Evolutionary conservation across 176 grass and related monocot genomes (phyloP).

Genomic region (Elaeis guineensis): DNA sequence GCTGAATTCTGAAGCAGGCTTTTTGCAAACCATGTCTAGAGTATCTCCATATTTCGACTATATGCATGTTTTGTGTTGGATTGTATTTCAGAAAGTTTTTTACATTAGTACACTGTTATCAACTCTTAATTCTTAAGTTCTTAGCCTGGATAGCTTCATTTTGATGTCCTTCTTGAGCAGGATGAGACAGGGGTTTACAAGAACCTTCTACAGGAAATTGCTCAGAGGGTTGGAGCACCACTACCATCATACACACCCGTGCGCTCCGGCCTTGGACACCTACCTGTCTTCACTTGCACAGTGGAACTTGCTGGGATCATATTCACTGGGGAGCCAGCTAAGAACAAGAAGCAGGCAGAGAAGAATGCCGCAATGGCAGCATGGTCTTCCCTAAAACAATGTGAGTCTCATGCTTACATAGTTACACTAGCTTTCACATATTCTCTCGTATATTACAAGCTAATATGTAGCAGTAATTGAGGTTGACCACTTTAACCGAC

Average conservation of each 20-base stretch:
- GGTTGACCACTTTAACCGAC: too few relatives aligned
- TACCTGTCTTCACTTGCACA: conserved; percentile 92
- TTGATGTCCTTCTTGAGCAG: conserved; percentile 27
- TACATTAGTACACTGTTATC: too few relatives aligned
- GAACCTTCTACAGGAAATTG: conserved; percentile 90
- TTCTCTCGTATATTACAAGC: too few relatives aligned
- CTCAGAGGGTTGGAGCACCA: conserved; percentile 87
- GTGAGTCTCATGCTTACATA: conserved; percentile 27
- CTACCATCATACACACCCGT: conserved; percentile 76
- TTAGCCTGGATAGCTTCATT: too few relatives aligned
- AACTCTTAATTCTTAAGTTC: too few relatives aligned
- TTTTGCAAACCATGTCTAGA: too few relatives aligned
- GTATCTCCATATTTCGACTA: too few relatives aligned
- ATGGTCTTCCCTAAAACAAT: conserved; percentile 86
- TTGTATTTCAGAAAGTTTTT: too few relatives aligned
- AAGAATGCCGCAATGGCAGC: conserved; percentile 90
- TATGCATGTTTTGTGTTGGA: too few relatives aligned
- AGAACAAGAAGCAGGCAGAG: conserved; percentile 97
- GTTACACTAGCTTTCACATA: too few relatives aligned
- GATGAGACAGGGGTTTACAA: conserved; percentile 99
- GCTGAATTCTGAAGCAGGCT: too few relatives aligned
- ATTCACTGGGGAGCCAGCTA: conserved; percentile 77
- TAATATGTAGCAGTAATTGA: too few relatives aligned
- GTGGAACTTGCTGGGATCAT: conserved; percentile 86
- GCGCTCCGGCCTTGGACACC: conserved; percentile 76